phyloP scores from a whole-genome alignment of 306 rosid species.

The Dalbergia oliveri region DNA sequence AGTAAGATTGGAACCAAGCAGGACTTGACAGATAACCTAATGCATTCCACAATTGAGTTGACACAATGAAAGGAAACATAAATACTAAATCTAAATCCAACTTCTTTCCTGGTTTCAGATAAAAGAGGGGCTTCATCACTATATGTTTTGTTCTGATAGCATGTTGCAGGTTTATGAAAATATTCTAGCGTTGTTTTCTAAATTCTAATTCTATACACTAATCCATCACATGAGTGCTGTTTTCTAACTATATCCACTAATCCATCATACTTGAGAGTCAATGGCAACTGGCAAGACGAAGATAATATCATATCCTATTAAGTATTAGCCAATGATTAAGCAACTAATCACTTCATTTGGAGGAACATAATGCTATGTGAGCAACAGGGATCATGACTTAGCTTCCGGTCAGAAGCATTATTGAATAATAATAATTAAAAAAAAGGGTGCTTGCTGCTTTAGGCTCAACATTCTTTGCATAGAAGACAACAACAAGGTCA shows the following conservation, averaged over 20 bases:
- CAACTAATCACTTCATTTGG: not conserved
- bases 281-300: not conserved
- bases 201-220: not conserved
- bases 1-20: no score
- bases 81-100: not conserved
- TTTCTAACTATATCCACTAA: not conserved
- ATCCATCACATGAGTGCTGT: no score
- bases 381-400: not conserved
- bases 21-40: not conserved
- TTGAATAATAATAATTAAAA: not conserved
- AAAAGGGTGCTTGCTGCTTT: not conserved
- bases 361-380: not conserved
- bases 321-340: not conserved
- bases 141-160: not conserved
- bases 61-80: not conserved
- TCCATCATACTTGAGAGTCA: not conserved
- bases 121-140: slow-evolving; percentile 1
- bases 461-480: not conserved
- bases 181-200: not conserved
- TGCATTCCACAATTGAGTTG: slow-evolving; percentile 6
- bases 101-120: not conserved
- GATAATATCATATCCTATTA: not conserved
- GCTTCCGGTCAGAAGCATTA: slow-evolving; percentile 5
- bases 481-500: slow-evolving; percentile 8
- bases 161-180: slow-evolving; percentile 4